Percentiles rank a stretch among this genome's conserved stretches.
Conservation (phyloP, 2,329 filamentous ascomycete genomes). For the Aspergillus latus region DNA sequence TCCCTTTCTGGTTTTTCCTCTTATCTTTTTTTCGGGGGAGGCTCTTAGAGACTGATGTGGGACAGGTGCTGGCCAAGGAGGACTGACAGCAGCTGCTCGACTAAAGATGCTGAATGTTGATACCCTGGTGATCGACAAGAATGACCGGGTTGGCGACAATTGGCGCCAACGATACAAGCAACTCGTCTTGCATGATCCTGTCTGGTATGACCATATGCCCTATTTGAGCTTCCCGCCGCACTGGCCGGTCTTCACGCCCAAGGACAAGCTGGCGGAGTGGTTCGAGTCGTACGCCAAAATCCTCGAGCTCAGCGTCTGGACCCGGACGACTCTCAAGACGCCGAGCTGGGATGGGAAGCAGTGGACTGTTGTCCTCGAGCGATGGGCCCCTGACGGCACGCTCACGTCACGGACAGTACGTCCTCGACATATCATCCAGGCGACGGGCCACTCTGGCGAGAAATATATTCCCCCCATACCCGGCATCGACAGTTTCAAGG, state of each 20-base stretch:
- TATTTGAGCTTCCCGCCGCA: conserved; percentile 63
- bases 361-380: conserved; percentile 58
- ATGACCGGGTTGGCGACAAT: conserved; percentile 61
- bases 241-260: conserved; percentile 71
- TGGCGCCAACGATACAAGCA: conserved; percentile 66
- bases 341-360: conserved; percentile 48
- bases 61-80: conserved; percentile 56
- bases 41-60: neutral
- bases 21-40: too few relatives aligned
- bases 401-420: conserved; percentile 55
- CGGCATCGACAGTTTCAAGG: conserved; percentile 56
- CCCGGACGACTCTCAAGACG: conserved; percentile 50
- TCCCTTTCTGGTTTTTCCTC: too few relatives aligned
- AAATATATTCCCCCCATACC: conserved; percentile 54
- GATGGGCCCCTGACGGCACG: conserved; percentile 39
- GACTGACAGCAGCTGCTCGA: conserved; percentile 58
- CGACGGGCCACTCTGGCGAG: conserved; percentile 68
- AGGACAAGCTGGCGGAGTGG: conserved; percentile 69
- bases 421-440: conserved; percentile 64
- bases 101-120: conserved; percentile 60
- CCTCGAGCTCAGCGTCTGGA: conserved; percentile 70
- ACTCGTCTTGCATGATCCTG: conserved; percentile 67
- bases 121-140: conserved; percentile 58
- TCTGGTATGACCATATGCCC: conserved; percentile 58
- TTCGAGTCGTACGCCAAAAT: conserved; percentile 64